These are phyloP conservation scores for Scutellaria minor DNA, from an alignment of 257 asterid species.

Conservation along the genomic window DNA sequence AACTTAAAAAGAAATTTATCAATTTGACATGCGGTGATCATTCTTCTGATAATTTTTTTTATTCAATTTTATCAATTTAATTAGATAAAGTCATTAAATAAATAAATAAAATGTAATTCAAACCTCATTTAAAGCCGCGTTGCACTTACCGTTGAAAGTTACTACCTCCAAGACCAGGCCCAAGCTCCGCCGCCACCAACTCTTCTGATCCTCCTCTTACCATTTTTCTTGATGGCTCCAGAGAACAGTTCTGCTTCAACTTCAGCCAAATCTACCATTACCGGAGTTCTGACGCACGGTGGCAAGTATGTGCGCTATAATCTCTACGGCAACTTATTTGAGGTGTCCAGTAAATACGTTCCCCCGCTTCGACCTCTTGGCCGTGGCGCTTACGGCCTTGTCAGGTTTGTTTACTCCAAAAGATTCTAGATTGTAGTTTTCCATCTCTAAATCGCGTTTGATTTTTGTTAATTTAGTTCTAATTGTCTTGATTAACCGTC, in stretches of 20 bases:
- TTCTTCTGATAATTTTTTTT: no score
- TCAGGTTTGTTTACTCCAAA: slow-evolving; percentile 53
- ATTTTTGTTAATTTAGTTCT: not conserved
- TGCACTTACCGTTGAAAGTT: no score
- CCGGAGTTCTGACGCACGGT: slow-evolving; percentile 64
- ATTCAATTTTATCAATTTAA: no score
- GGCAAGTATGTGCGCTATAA: slow-evolving; percentile 77
- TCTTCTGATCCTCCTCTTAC: not conserved
- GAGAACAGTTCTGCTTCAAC: slow-evolving; percentile 40
- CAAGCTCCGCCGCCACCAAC: slow-evolving; percentile 28
- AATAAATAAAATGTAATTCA: no score
- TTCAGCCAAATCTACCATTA: slow-evolving; percentile 42
- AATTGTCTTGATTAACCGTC: no score
- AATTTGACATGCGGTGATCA: no score
- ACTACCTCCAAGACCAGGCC: not conserved
- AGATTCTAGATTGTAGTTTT: not conserved
- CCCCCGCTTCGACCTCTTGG: slow-evolving; percentile 93
- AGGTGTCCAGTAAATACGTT: slow-evolving; percentile 67
- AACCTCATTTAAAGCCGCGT: not conserved
- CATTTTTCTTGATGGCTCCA: slow-evolving; percentile 45
- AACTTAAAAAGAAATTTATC: no score
- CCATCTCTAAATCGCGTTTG: not conserved
- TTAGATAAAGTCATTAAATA: no score
- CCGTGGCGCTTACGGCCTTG: slow-evolving; percentile 93
- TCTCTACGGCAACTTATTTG: slow-evolving; percentile 74